Percentiles rank a stretch among this genome's conserved stretches.
phyloP scores from a whole-genome alignment of 2,329 filamentous ascomycete genomes.

The Byssochlamys sp. region DNA sequence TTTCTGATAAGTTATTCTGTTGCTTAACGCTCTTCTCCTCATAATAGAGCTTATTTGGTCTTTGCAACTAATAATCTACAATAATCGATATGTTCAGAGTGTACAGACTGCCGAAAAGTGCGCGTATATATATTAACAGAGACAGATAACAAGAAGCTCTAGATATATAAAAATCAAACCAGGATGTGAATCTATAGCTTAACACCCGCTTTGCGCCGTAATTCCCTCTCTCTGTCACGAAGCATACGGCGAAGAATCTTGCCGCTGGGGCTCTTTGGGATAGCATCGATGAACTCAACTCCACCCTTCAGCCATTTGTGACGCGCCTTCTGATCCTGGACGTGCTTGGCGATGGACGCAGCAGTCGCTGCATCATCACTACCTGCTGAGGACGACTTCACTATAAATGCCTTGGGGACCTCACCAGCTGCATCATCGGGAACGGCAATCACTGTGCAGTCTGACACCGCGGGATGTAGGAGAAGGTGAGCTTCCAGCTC shows the following conservation, averaged over 20 bases:
- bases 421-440: constrained; percentile 55
- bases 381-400: constrained; percentile 46
- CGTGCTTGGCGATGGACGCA: constrained; percentile 47
- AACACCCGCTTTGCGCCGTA: constrained; percentile 52
- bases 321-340: constrained; percentile 51
- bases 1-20: neutral
- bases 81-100: neutral
- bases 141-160: neutral
- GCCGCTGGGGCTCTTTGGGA: constrained; percentile 54
- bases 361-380: constrained; percentile 44
- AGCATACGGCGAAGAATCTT: constrained; percentile 57
- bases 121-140: neutral
- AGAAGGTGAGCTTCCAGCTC: constrained; percentile 74
- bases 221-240: constrained; percentile 64
- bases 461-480: constrained; percentile 62
- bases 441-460: constrained; percentile 68
- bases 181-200: constrained; percentile 47
- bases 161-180: neutral
- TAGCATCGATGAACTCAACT: constrained; percentile 46
- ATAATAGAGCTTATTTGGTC: neutral
- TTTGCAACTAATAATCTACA: constrained; percentile 1
- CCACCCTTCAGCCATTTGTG: constrained; percentile 56
- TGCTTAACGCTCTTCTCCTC: neutral
- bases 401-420: constrained; percentile 55
- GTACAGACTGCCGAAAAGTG: neutral